phyloP scores from a whole-genome alignment of 257 asterid species.

The Scutellaria baicalensis region DNA sequence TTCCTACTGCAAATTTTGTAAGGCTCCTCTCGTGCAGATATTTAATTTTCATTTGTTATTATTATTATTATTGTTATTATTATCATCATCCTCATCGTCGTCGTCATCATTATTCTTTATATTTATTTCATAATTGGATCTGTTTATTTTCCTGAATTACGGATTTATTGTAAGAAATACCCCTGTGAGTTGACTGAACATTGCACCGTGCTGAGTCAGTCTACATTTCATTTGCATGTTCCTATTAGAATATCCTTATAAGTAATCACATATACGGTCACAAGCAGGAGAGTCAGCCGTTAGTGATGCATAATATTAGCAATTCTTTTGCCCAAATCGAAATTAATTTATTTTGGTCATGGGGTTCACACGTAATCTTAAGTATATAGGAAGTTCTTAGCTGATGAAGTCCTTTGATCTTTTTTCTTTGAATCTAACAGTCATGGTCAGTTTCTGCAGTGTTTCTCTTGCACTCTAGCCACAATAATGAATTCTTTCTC shows the following conservation, averaged over 20 bases:
- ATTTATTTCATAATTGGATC: not conserved
- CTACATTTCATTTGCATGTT: not conserved
- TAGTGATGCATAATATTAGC: not conserved
- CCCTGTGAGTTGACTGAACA: no score
- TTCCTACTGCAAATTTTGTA: slow-evolving; percentile 19
- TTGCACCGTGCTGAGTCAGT: not conserved
- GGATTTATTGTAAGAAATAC: not conserved
- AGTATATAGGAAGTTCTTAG: not conserved
- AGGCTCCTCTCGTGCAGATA: slow-evolving; percentile 8
- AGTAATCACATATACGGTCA: not conserved
- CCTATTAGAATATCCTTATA: not conserved
- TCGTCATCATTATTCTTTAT: no score
- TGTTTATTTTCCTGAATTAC: not conserved
- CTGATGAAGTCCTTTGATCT: no score
- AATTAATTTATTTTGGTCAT: not conserved
- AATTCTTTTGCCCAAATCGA: not conserved
- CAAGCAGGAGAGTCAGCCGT: not conserved
- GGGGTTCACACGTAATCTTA: not conserved
- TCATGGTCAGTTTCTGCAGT: not conserved
- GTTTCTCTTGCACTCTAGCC: not conserved
- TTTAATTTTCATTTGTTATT: not conserved
- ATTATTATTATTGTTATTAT: not conserved
- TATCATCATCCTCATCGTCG: no score
- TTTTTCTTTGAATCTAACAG: not conserved
- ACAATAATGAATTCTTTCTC: not conserved